Base-by-base conservation (phyloP, 1,284 basidiomycete genomes). In the Ceratobasidium sp. region DNA sequence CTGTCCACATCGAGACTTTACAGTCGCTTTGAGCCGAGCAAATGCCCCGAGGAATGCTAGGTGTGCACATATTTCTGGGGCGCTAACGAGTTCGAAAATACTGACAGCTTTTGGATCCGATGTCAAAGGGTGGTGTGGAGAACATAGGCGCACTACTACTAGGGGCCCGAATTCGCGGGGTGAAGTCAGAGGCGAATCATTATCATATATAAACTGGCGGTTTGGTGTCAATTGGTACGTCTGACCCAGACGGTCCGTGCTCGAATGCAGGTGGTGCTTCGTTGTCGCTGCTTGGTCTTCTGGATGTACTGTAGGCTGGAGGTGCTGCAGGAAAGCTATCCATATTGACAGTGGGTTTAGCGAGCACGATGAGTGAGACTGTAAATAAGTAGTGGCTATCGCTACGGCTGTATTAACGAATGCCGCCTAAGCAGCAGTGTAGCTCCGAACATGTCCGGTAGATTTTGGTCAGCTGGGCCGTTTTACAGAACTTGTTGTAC, bases 31-130 rank as follows among this genome's bases (percentile, higher is more conserved):
- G 18, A 76, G 72, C 9, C 58, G 53, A 18, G 67, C 43, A 57
- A 77, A 75, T n/a, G 76, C 76, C 2, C 74, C 75, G 14, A 77
- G 72, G 23, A 77, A 45, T 16, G 59, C 52, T 0, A 77, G 70
- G 45, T 77, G 76, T 16, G 73, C 67, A 26, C 74, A 43, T 43
- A 77, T 73, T 21, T 76, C 74, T 2, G 58, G 45, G 14, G 74
- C 48, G 16, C 32, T 50, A 21, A 77, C 76, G 6, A 76, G 57
- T 23, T 67, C 64, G 34, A 53, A 55, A 12, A 36, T 9, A 34
- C 36, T 21, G 21, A 58, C 21, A 9, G n/a, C n/a, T 14, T n/a
- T 58, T 58, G 23, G 55, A 58, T 5, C 55, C 55, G 14, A 58
- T 58, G 3, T 36, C 21, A 21, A 41, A 58, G n/a, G 18, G 9